These are phyloP conservation scores for Berkeleyomyces basicola DNA, from an alignment of 2,329 filamentous ascomycete species.

Conservation along the genomic window DNA sequence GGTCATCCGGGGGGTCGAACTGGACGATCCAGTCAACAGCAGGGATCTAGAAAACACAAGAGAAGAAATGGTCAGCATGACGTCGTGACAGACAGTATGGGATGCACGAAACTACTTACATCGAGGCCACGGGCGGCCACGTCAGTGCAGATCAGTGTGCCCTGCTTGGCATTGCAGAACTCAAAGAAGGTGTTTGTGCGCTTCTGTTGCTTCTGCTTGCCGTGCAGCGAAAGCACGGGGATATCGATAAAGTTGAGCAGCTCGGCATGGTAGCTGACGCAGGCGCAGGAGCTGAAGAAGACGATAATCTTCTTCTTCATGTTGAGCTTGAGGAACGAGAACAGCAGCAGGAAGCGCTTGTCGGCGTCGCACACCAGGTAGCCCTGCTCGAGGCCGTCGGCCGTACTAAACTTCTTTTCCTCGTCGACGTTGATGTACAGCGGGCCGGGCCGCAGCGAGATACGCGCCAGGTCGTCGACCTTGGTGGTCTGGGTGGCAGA, in stretches of 20 bases:
- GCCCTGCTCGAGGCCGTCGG: slow-evolving; percentile 86
- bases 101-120: slow-evolving; percentile 29
- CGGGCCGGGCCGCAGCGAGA: slow-evolving; percentile 79
- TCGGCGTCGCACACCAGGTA: slow-evolving; percentile 90
- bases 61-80: background rate
- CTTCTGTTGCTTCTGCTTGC: slow-evolving; percentile 97
- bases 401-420: slow-evolving; percentile 75
- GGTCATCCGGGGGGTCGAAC: slow-evolving; percentile 86
- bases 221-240: slow-evolving; percentile 71
- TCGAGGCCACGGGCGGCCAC: slow-evolving; percentile 90
- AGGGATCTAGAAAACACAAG: slow-evolving; percentile 44
- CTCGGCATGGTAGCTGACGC: slow-evolving; percentile 89
- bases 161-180: slow-evolving; percentile 60
- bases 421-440: slow-evolving; percentile 96
- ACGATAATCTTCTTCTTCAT: slow-evolving; percentile 95
- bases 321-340: slow-evolving; percentile 78
- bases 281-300: slow-evolving; percentile 84
- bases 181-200: slow-evolving; percentile 99
- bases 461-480: slow-evolving; percentile 88
- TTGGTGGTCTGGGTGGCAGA: slow-evolving; percentile 97
- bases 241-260: slow-evolving; percentile 96
- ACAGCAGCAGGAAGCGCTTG: slow-evolving; percentile 82
- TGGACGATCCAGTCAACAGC: slow-evolving; percentile 94
- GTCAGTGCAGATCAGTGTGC: slow-evolving; percentile 88
- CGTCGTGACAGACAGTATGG: background rate